Evolutionary conservation across 257 asterid species (phyloP), one percentile per base, ranked within the genome.

Genomic region (Lycium ferocissimum): DNA sequence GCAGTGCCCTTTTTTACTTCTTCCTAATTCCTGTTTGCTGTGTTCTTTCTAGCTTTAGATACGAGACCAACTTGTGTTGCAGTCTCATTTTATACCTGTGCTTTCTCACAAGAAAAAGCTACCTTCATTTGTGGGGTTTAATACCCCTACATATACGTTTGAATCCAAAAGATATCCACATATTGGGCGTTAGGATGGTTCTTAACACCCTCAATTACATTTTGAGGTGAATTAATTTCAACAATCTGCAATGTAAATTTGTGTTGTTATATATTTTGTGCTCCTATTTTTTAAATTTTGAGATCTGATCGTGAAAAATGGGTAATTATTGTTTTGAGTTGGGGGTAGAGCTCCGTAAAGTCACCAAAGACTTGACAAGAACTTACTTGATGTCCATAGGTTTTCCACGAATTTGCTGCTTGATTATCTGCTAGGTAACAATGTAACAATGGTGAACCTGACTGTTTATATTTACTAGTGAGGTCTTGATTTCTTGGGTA

Each of bases 311-410:
- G 9, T 38, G 53, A 38, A 76, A 26, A 53, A 51, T 26, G 13
- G 61, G 63, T 51, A 51, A 8, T 51, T 45, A 3, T 22, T 51
- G 13, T 76, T 26, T 51, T 17, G 17, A 13, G 45, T 75, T 75
- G 12, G 2, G 78, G 15, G 26, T 26, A 7, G 26, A 22, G 82
- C 63, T 76, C 82, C 82, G 20, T 4, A 51, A 35, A 51, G 65
- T 76, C 63, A 8, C 14, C 47, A 51, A 51, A 53, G 63, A 4
- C 82, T 7, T 51, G 47, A 26, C 63, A 49, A 51, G 47, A 53
- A 13, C 14, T 76, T 14, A 76, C 82, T 13, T 51, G 82, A 26
- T 76, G 82, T 76, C 82, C 47, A 22, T 76, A 6, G 40, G 81
- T 47, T 73, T 51, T 47, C 81, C 17, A 6, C 8, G 20, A 6